A percentile compares a stretch with the other conserved stretches of the same genome.
phyloP scores from a whole-genome alignment of 2,329 filamentous ascomycete genomes.

The Fusarium irregulare region DNA sequence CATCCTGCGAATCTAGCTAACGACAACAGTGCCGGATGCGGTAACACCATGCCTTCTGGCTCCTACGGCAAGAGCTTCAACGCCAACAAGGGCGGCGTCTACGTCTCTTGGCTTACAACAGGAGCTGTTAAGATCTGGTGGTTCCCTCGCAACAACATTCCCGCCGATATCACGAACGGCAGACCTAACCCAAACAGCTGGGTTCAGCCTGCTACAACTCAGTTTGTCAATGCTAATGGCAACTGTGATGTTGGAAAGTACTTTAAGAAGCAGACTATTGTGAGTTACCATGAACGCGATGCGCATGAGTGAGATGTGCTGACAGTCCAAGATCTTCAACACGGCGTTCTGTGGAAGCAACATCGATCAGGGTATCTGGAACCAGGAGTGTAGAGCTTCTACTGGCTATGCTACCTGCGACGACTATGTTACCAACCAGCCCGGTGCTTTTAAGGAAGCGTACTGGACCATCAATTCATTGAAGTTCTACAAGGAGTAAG shows the following conservation, averaged over 20 bases:
- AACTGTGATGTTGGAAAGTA: constrained; percentile 29
- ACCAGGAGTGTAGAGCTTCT: constrained; percentile 17
- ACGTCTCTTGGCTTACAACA: constrained; percentile 20
- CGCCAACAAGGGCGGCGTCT: constrained; percentile 11
- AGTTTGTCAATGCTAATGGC: constrained; percentile 24
- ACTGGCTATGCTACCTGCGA: constrained; percentile 20
- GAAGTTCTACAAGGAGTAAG: constrained; percentile 20
- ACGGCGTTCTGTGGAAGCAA: constrained; percentile 20
- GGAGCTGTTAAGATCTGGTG: constrained; percentile 24
- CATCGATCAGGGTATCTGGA: constrained; percentile 12
- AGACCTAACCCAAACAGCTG: constrained; percentile 20
- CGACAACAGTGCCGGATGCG: not conserved
- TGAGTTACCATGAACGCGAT: not conserved
- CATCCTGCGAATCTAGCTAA: not conserved
- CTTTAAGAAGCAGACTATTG: constrained; percentile 28
- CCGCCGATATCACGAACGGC: constrained; percentile 7
- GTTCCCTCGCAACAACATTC: constrained; percentile 20
- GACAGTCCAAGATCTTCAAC: constrained; percentile 11
- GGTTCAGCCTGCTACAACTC: constrained; percentile 13
- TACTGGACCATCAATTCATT: constrained; percentile 22
- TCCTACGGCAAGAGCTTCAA: constrained; percentile 25
- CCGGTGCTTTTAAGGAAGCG: constrained; percentile 8
- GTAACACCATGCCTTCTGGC: constrained; percentile 20
- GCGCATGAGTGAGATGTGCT: not conserved
- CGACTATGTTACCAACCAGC: constrained; percentile 15